Conservation (phyloP, 345 rosid species). For the Pistacia atlantica region DNA sequence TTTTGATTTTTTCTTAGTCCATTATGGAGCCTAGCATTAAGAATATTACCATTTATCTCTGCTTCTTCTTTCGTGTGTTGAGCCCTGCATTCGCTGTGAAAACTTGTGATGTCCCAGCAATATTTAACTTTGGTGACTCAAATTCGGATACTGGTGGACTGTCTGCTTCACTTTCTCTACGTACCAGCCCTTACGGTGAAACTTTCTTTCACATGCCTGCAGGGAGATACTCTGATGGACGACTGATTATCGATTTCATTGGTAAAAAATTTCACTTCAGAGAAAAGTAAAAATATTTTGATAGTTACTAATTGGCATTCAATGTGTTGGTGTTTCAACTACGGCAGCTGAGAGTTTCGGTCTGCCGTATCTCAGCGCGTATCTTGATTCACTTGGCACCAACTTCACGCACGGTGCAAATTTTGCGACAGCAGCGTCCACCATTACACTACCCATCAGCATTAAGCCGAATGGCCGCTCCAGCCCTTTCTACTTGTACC, state of each 20-base stretch:
- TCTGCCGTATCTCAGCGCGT: conserved; percentile 32
- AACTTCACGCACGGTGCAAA: conserved; percentile 38
- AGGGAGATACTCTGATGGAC: conserved; percentile 50
- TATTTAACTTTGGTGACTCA: conserved; percentile 63
- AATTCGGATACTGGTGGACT: conserved; percentile 58
- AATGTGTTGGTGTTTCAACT: neutral
- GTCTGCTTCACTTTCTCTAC: conserved; percentile 41
- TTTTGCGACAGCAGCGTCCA: conserved; percentile 34
- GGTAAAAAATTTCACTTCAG: conserved; percentile 21
- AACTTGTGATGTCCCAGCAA: conserved; percentile 44
- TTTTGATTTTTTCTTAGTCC: neutral
- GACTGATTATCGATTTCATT: conserved; percentile 56
- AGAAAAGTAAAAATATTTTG: too few species aligned
- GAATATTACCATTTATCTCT: neutral
- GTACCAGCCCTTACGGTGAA: conserved; percentile 38
- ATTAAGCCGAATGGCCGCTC: conserved; percentile 28
- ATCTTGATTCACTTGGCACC: conserved; percentile 32
- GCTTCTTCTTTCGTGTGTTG: neutral
- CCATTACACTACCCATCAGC: conserved; percentile 20
- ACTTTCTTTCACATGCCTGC: conserved; percentile 42
- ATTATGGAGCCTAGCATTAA: neutral
- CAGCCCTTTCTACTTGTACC: conserved; percentile 46
- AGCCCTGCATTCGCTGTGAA: conserved; percentile 5
- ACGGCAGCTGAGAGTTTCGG: conserved; percentile 29
- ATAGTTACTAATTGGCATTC: too few species aligned